phyloP scores from a whole-genome alignment of 2,329 filamentous ascomycete species.

The Ilyonectria destructans region DNA sequence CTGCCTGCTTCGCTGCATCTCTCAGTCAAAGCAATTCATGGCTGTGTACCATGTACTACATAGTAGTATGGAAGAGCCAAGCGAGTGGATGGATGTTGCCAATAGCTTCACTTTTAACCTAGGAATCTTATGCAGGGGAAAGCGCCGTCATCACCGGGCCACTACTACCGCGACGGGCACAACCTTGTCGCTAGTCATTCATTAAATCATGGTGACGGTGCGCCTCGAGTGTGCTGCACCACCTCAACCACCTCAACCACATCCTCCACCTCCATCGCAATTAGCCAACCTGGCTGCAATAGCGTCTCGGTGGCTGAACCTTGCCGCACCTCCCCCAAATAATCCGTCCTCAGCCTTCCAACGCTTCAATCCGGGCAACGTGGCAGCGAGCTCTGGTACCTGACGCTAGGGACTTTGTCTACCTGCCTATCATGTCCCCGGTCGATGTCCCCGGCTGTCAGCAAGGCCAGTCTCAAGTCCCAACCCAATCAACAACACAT shows the following conservation, averaged over 20 bases:
- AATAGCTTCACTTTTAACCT: not conserved
- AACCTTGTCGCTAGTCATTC: not conserved
- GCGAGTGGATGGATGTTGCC: not conserved
- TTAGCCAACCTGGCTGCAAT: not conserved
- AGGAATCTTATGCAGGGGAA: not conserved
- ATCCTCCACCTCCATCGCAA: not conserved
- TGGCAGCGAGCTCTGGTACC: slow-evolving; percentile 22
- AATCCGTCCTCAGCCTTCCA: not conserved
- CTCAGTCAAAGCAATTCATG: not conserved
- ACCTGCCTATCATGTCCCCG: not conserved
- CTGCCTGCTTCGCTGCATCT: not conserved
- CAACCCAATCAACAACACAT: not conserved
- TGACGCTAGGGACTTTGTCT: slow-evolving; percentile 7
- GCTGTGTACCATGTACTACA: not conserved
- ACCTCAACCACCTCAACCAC: not conserved
- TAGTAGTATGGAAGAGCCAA: not conserved
- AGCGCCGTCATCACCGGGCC: not conserved
- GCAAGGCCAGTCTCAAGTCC: not conserved
- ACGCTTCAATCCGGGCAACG: slow-evolving; percentile 11
- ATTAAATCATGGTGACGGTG: not conserved
- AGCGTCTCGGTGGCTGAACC: slow-evolving; percentile 4
- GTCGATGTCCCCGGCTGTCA: not conserved
- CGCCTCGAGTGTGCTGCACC: not conserved
- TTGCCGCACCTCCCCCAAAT: not conserved
- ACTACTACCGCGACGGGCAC: not conserved